These are phyloP conservation scores for Amanita pseudoporphyria DNA, from an alignment of 768 basidiomycete species.

Conservation along the genomic window DNA sequence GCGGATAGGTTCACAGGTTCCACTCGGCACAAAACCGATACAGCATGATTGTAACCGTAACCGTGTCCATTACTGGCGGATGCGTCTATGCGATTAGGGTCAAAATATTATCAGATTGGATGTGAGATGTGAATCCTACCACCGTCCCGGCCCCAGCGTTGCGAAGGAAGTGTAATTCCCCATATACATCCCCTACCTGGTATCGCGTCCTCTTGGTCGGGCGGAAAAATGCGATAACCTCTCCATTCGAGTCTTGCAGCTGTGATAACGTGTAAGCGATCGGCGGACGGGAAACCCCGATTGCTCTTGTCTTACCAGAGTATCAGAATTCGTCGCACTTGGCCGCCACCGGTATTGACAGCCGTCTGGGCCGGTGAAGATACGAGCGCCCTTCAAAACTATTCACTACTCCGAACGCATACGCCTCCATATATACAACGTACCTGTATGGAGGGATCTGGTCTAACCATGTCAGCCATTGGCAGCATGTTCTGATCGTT, in stretches of 20 bases:
- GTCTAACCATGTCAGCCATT: constrained; percentile 76
- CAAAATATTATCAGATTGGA: constrained; percentile 9
- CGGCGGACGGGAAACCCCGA: constrained; percentile 10
- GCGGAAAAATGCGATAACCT: constrained; percentile 71
- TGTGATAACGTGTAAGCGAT: constrained; percentile 20
- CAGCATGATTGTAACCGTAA: constrained; percentile 78
- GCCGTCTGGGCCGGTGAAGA: constrained; percentile 80
- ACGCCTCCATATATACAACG: constrained; percentile 17
- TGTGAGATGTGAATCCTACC: constrained; percentile 33
- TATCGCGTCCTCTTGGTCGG: constrained; percentile 71
- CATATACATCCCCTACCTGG: constrained; percentile 80
- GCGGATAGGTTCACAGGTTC: constrained; percentile 27
- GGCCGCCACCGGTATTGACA: constrained; percentile 74
- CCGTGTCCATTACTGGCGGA: constrained; percentile 85
- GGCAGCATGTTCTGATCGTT: constrained; percentile 55
- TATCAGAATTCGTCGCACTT: constrained; percentile 44
- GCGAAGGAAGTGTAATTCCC: constrained; percentile 77
- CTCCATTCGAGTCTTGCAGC: constrained; percentile 65
- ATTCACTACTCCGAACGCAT: background rate
- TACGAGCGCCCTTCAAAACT: constrained; percentile 42
- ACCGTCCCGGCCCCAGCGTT: constrained; percentile 74
- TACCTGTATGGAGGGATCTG: constrained; percentile 54
- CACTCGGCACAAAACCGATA: constrained; percentile 64
- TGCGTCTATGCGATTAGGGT: constrained; percentile 45
- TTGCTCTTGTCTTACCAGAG: constrained; percentile 38